Percentiles rank a stretch among this genome's conserved stretches.
These are phyloP conservation scores for Kluyveromyces nonfermentans DNA, from an alignment of 805 yeast genomes.

Conservation along the genomic window DNA sequence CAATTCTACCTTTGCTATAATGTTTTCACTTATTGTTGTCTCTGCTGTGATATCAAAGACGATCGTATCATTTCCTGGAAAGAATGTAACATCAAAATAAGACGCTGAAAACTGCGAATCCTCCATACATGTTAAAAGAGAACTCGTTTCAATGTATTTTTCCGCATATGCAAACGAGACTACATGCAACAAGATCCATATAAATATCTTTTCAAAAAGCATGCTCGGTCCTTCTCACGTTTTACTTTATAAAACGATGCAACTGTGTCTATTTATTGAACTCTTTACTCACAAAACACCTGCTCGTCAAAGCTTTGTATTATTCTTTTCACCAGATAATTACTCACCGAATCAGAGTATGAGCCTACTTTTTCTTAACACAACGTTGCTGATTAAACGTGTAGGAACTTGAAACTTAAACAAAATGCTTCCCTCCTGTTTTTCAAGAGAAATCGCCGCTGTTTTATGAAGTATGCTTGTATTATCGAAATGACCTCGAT, in stretches of 20 bases:
- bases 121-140: constrained; percentile 87
- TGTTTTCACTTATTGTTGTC: constrained; percentile 65
- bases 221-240: neutral
- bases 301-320: too few species aligned
- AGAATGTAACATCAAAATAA: constrained; percentile 64
- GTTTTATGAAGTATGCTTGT: too few species aligned
- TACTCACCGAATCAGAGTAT: too few species aligned
- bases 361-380: too few species aligned
- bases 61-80: constrained; percentile 55
- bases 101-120: constrained; percentile 81
- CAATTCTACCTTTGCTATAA: constrained; percentile 55
- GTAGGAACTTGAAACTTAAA: too few species aligned
- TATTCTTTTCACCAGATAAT: too few species aligned
- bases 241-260: neutral
- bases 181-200: neutral
- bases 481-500: too few species aligned
- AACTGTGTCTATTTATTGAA: too few species aligned
- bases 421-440: too few species aligned
- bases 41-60: constrained; percentile 64
- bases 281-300: too few species aligned
- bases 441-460: neutral
- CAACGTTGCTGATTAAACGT: too few species aligned
- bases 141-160: constrained; percentile 40
- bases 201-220: neutral
- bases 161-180: neutral